These are phyloP conservation scores for Claviceps maximensis DNA, from an alignment of 2,329 filamentous ascomycete genomes.

Conservation along the genomic window DNA sequence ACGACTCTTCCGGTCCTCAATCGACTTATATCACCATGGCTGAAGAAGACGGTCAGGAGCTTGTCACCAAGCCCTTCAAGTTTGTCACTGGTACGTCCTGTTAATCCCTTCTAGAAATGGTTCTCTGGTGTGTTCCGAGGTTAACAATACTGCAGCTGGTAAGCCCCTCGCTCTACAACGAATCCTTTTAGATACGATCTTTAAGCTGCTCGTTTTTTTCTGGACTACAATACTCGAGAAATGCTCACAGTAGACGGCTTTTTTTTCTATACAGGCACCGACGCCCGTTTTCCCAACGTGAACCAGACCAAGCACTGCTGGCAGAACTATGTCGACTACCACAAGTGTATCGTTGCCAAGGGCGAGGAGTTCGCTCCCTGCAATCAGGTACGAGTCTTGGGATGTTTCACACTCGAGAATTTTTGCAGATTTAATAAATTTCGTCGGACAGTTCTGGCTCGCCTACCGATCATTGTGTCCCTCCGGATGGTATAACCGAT, in stretches of 20 bases:
- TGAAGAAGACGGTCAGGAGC: slow-evolving; percentile 65
- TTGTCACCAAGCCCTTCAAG: slow-evolving; percentile 98
- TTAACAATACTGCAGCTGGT: slow-evolving; percentile 34
- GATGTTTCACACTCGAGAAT: neutral
- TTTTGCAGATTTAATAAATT: neutral
- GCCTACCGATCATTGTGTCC: slow-evolving; percentile 97
- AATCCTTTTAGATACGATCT: slow-evolving; percentile 7
- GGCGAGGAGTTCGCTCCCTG: slow-evolving; percentile 96
- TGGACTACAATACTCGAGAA: neutral
- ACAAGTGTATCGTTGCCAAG: slow-evolving; percentile 98
- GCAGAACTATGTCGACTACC: slow-evolving; percentile 99
- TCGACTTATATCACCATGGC: slow-evolving; percentile 57
- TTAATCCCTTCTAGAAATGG: slow-evolving; percentile 26
- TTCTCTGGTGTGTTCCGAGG: slow-evolving; percentile 23
- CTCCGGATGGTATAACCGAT: slow-evolving; percentile 82
- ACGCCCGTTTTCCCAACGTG: slow-evolving; percentile 96
- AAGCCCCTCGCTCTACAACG: slow-evolving; percentile 16
- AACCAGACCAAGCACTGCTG: slow-evolving; percentile 99
- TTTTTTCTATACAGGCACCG: slow-evolving; percentile 56
- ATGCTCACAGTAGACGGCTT: slow-evolving; percentile 7
- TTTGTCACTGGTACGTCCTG: slow-evolving; percentile 84
- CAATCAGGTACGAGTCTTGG: slow-evolving; percentile 58
- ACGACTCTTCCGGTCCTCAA: slow-evolving; percentile 14
- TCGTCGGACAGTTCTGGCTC: slow-evolving; percentile 66
- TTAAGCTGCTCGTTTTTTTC: slow-evolving; percentile 17